A percentile compares a stretch with the other conserved stretches of the same genome.
phyloP scores from a whole-genome alignment of 1,284 basidiomycete species.

The Xerocomus nothofagi region DNA sequence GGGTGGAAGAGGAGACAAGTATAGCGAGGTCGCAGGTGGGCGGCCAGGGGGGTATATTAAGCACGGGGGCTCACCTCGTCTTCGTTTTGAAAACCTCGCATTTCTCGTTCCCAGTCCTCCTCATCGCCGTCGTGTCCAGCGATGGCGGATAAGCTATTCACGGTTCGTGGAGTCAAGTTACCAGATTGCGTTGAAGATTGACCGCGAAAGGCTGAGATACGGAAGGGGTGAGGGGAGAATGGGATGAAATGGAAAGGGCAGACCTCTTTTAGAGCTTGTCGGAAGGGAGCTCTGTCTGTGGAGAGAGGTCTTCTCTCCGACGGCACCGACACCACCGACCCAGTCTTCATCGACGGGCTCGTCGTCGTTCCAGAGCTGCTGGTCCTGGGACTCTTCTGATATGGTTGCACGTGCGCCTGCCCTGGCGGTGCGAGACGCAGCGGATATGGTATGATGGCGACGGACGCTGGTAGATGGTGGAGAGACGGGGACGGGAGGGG shows the following conservation, averaged over 20 bases:
- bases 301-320: slow-evolving; percentile 75
- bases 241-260: slow-evolving; percentile 21
- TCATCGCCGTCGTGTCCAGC: slow-evolving; percentile 82
- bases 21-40: not conserved
- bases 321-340: slow-evolving; percentile 75
- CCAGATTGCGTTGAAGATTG: slow-evolving; percentile 55
- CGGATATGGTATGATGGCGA: slow-evolving; percentile 80
- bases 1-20: not conserved
- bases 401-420: slow-evolving; percentile 60
- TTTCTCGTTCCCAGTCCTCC: slow-evolving; percentile 76
- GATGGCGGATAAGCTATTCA: slow-evolving; percentile 79
- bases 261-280: slow-evolving; percentile 76
- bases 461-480: slow-evolving; percentile 54
- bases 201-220: slow-evolving; percentile 43
- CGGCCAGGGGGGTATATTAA: slow-evolving; percentile 4
- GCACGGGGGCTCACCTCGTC: slow-evolving; percentile 51
- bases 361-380: slow-evolving; percentile 68
- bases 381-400: slow-evolving; percentile 66
- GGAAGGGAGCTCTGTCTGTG: slow-evolving; percentile 80
- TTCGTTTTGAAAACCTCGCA: slow-evolving; percentile 56
- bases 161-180: slow-evolving; percentile 64
- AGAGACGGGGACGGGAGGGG: slow-evolving; percentile 37
- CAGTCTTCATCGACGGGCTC: slow-evolving; percentile 76
- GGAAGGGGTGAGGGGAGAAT: slow-evolving; percentile 14
- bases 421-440: slow-evolving; percentile 65